A percentile compares a stretch with the other conserved stretches of the same genome.
These are phyloP conservation scores for Colletotrichum liriopes DNA, from an alignment of 2,329 filamentous ascomycete species.

Conservation along the genomic window DNA sequence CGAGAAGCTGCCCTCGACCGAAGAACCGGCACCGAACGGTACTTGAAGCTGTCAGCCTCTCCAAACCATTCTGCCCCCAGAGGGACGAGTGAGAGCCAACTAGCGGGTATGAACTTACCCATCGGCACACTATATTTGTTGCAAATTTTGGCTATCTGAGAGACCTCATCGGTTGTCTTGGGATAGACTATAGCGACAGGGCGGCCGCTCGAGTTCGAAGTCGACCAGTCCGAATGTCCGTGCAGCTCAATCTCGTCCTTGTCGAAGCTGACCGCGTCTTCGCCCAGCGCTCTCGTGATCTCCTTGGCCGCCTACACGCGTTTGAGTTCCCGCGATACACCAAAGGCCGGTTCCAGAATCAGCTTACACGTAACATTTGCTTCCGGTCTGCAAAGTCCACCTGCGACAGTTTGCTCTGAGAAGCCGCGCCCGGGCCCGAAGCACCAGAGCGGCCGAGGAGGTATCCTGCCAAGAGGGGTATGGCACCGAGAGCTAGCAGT, in stretches of 20 bases:
- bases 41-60: conserved; percentile 49
- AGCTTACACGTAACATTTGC: conserved; percentile 16
- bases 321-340: not conserved
- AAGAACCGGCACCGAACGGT: conserved; percentile 82
- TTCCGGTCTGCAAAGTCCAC: conserved; percentile 18
- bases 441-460: conserved; percentile 19
- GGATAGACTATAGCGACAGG: conserved; percentile 79
- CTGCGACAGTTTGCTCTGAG: not conserved
- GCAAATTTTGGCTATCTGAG: conserved; percentile 74
- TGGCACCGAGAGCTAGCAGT: conserved; percentile 18
- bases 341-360: not conserved
- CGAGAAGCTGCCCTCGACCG: conserved; percentile 80
- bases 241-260: conserved; percentile 75
- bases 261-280: conserved; percentile 75
- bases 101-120: conserved; percentile 52
- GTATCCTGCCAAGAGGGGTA: conserved; percentile 24
- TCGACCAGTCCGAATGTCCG: conserved; percentile 80
- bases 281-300: conserved; percentile 58
- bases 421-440: not conserved
- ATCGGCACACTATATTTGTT: conserved; percentile 76
- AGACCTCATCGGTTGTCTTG: conserved; percentile 75
- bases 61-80: too few species aligned
- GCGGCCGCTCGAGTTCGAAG: conserved; percentile 74
- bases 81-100: not conserved
- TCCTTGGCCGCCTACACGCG: conserved; percentile 21